Conservation (phyloP, 331 rosid genomes). For the Quercus tomentella region DNA sequence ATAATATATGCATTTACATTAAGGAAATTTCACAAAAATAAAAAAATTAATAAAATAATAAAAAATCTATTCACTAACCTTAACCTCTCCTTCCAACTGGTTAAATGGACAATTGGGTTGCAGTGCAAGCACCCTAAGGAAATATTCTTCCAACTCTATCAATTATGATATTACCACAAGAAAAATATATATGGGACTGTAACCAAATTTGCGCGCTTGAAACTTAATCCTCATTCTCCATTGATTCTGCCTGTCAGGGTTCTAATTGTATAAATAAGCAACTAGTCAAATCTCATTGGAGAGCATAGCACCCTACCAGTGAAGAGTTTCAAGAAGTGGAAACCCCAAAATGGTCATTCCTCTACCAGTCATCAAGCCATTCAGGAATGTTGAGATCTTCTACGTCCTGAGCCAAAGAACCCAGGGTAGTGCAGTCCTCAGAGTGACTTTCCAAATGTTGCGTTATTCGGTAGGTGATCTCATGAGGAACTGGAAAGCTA, state of each 20-base stretch:
- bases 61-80: slow-evolving; percentile 26
- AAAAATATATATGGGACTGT: slow-evolving; percentile 16
- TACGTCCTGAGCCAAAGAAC: slow-evolving; percentile 43
- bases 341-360: slow-evolving; percentile 15
- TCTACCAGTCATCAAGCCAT: slow-evolving; percentile 95
- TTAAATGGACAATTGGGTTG: slow-evolving; percentile 25
- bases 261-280: slow-evolving; percentile 23
- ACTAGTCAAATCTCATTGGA: slow-evolving; percentile 14
- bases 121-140: slow-evolving; percentile 18
- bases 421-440: slow-evolving; percentile 49
- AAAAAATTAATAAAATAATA: neutral
- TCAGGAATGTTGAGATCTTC: slow-evolving; percentile 63
- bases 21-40: slow-evolving; percentile 11
- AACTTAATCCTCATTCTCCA: slow-evolving; percentile 26
- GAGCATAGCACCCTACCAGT: slow-evolving; percentile 14
- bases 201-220: slow-evolving; percentile 21
- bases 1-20: slow-evolving; percentile 45
- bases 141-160: slow-evolving; percentile 18
- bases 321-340: slow-evolving; percentile 22
- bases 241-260: slow-evolving; percentile 18
- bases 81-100: slow-evolving; percentile 23
- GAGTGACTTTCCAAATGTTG: slow-evolving; percentile 60
- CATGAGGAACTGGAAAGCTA: slow-evolving; percentile 57
- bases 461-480: slow-evolving; percentile 61
- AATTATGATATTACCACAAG: slow-evolving; percentile 15